Base-by-base conservation (phyloP, 805 yeast species). In the Candida chauliodis region DNA sequence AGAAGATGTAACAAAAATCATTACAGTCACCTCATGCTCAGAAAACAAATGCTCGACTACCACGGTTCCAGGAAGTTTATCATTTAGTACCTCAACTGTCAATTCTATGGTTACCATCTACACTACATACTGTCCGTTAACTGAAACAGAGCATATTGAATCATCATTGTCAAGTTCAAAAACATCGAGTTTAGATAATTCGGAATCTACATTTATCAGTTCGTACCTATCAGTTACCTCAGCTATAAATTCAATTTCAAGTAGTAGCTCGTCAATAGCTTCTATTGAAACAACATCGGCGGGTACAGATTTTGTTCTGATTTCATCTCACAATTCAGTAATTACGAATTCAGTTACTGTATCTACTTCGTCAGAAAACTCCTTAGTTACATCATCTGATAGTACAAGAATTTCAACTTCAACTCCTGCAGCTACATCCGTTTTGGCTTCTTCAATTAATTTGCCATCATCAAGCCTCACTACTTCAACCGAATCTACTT, bases 1-100 rank as follows among this genome's bases (percentile, higher is more conserved):
- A 16, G 41, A 48, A 18, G 41, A 34, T 21, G 16, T 43, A 25
- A 55, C 66, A 36, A 57, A 62, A 20, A 47, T 59, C 36, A 43
- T 62, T 34, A 61, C 66, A 46, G 52, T 58, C 41, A 60, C 70
- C 34, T 55, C 65, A 37, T 65, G 71, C 48, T 47, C 58, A 17
- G 55, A 57, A 42, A 37, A 63, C 55, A 49, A 42, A 34, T 65
- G 72, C 52, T 25, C 47, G 16, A 49, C 50, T n/a, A 51, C 62
- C 13, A 43, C 61, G n/a, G 51, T 58, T 21, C 48, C 58, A 31
- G 57, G 58, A 35, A 53, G 60, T 36, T 39, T 45, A 41, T 49
- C 49, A 24, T 23, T 33, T 17, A 24, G 23, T 18, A 34, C 37
- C 3, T 59, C 68, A 41, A 69, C 69, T 34, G 49, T 51, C 32